phyloP scores from a whole-genome alignment of 495 filamentous ascomycete species.

The Penicillium paradoxum region DNA sequence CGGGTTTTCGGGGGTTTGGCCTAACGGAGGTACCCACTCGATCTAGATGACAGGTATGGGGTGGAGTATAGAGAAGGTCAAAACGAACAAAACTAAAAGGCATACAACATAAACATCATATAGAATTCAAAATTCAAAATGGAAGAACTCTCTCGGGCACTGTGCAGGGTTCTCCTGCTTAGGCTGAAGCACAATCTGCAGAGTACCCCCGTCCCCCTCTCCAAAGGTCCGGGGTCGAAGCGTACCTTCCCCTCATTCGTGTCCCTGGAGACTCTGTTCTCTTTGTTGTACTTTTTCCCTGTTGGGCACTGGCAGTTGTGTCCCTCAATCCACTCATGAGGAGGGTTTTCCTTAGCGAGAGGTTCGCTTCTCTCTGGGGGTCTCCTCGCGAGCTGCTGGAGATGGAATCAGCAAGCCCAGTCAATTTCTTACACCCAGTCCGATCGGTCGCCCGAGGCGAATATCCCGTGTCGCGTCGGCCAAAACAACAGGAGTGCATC shows the following conservation, averaged over 20 bases:
- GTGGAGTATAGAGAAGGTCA: not conserved
- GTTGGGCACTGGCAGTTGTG: not conserved
- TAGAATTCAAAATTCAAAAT: not conserved
- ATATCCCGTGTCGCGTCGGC: not conserved
- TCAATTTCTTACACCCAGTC: not conserved
- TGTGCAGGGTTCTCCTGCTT: slow-evolving; percentile 1
- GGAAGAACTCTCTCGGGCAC: not conserved
- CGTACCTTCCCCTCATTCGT: slow-evolving; percentile 10
- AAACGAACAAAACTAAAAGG: not conserved
- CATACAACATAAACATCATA: not conserved
- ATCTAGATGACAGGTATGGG: not conserved
- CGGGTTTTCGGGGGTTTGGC: slow-evolving; percentile 6
- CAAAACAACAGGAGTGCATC: not conserved
- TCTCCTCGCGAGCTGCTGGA: slow-evolving; percentile 12
- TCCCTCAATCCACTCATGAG: slow-evolving; percentile 16
- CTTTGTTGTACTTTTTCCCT: not conserved
- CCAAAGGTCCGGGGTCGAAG: slow-evolving; percentile 18
- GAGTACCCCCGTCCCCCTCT: slow-evolving; percentile 1
- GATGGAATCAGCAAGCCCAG: slow-evolving; percentile 4
- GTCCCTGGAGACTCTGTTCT: not conserved
- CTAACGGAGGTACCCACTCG: not conserved
- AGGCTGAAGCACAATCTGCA: slow-evolving; percentile 7
- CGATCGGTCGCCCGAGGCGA: slow-evolving; percentile 4
- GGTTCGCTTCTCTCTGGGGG: slow-evolving; percentile 20
- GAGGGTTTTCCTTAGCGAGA: slow-evolving; percentile 18